A percentile compares a stretch with the other conserved stretches of the same genome.
Evolutionary conservation across 768 basidiomycete genomes (phyloP).

Genomic region (Rhodocollybia butyracea): DNA sequence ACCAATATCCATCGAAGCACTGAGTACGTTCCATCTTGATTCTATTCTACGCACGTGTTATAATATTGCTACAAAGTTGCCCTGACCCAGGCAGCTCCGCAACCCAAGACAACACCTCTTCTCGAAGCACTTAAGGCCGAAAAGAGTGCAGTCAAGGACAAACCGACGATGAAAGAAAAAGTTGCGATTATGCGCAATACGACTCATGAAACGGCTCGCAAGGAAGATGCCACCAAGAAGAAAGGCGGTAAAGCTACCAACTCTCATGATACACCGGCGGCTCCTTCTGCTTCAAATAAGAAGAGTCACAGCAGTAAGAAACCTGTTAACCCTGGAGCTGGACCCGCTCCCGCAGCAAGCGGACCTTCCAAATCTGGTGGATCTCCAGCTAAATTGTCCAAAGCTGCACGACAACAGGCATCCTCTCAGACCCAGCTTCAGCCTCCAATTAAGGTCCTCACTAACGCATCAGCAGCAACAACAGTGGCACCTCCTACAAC

Average conservation of each 20-base stretch:
- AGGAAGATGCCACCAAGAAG: constrained; percentile 32
- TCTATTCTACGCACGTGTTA: neutral
- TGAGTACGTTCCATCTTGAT: constrained; percentile 41
- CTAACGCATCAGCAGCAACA: neutral
- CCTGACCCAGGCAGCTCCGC: constrained; percentile 52
- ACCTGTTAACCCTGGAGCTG: constrained; percentile 12
- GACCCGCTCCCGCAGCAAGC: constrained; percentile 26
- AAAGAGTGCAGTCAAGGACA: constrained; percentile 64
- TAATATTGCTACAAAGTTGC: constrained; percentile 44
- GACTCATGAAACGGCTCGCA: constrained; percentile 39
- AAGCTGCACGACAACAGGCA: constrained; percentile 12
- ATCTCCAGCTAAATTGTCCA: constrained; percentile 16
- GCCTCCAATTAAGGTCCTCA: neutral
- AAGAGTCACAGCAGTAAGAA: constrained; percentile 9
- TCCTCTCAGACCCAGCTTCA: constrained; percentile 8
- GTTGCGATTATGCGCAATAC: constrained; percentile 71
- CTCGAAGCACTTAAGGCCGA: constrained; percentile 91
- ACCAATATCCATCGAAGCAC: constrained; percentile 57
- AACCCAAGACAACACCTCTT: constrained; percentile 84
- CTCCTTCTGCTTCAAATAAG: neutral
- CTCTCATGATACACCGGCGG: constrained; percentile 11
- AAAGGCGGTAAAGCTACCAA: constrained; percentile 17
- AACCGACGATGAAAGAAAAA: constrained; percentile 67
- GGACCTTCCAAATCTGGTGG: constrained; percentile 14
- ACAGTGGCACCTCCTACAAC: constrained; percentile 5